Evolutionary conservation across 371 early-diverging fungal genomes (phyloP), one percentile per base, ranked within the genome.

Genomic region (Mucor plumbeus): DNA sequence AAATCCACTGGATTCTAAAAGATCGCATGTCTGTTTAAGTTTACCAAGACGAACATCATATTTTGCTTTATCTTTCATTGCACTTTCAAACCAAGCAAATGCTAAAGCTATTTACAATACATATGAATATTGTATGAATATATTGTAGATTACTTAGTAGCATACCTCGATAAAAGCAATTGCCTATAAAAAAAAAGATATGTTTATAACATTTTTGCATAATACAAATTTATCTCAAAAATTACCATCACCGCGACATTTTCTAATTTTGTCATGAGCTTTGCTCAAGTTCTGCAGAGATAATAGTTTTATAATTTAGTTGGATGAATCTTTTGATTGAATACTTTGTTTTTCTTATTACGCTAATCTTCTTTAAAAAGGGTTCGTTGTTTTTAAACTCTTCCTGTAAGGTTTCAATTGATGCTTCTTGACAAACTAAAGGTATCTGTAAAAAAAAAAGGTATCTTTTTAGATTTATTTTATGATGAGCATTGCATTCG

Each of bases 111-210:
- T 43, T 6, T 48, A 14, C 7, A 19, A n/a, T 8, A n/a, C n/a
- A 44, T 7, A 44, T 26, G 26, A 26, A 3, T 26, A 26, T 26
- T 26, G 26, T 17, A 17, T n/a, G 31, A 40, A 63, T 19, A 10
- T 19, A 7, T 9, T 5, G 7, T 9, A 10, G 15, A 50, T 33
- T 14, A 8, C n/a, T 44, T 21, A 47, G 10, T 8, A 13, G 26
- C 35, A 57, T 86, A 87, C 90, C 90, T 85, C 90, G 65, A 72
- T 87, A 90, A 60, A 91, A 91, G 63, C 91, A 91, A 59, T 90
- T 91, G 53, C 90, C 89, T 89, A 67, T 44, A 47, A 31, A 59
- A 19, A 54, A 57, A 6, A 39, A 13, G 5, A 19, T 19, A 19
- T 1, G 33, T 1, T 26, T 48, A 26, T 3, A 9, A 9, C 17